Percentiles rank a stretch among this genome's conserved stretches.
Evolutionary conservation across 2,329 filamentous ascomycete genomes (phyloP).

Genomic region (Penicillium aurantiogriseum): DNA sequence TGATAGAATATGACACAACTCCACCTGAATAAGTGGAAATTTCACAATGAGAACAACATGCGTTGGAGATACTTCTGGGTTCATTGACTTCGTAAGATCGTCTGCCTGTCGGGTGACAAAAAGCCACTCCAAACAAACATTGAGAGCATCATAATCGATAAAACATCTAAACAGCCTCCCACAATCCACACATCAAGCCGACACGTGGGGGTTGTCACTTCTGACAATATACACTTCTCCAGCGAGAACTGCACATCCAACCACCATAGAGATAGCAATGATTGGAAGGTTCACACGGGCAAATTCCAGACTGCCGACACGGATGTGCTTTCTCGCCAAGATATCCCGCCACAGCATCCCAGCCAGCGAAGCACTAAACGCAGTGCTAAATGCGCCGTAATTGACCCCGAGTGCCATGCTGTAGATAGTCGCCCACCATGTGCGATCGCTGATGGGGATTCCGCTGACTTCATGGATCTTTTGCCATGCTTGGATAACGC

Average conservation of each 20-base stretch:
- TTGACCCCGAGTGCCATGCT: slow-evolving; percentile 73
- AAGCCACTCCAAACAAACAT: not conserved
- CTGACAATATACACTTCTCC: slow-evolving; percentile 63
- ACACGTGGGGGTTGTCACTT: slow-evolving; percentile 39
- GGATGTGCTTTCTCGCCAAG: slow-evolving; percentile 65
- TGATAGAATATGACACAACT: not conserved
- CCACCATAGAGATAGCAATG: slow-evolving; percentile 65
- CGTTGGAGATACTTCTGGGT: not conserved
- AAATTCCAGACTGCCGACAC: slow-evolving; percentile 63
- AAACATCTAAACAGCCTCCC: not conserved
- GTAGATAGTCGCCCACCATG: slow-evolving; percentile 72
- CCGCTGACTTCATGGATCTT: slow-evolving; percentile 53
- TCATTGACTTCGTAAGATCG: slow-evolving; percentile 8
- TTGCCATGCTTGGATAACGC: slow-evolving; percentile 68
- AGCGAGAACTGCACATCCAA: slow-evolving; percentile 61
- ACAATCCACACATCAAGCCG: not conserved
- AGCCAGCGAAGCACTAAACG: slow-evolving; percentile 69
- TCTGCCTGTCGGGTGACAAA: not conserved
- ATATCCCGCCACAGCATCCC: slow-evolving; percentile 73
- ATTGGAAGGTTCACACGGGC: slow-evolving; percentile 68
- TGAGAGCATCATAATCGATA: slow-evolving; percentile 1
- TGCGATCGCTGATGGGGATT: slow-evolving; percentile 59
- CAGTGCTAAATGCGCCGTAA: slow-evolving; percentile 70
- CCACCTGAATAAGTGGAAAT: not conserved
- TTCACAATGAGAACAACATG: not conserved